Evolutionary conservation across 371 early-diverging fungal species (phyloP).

Genomic region (Blakeslea trispora): DNA sequence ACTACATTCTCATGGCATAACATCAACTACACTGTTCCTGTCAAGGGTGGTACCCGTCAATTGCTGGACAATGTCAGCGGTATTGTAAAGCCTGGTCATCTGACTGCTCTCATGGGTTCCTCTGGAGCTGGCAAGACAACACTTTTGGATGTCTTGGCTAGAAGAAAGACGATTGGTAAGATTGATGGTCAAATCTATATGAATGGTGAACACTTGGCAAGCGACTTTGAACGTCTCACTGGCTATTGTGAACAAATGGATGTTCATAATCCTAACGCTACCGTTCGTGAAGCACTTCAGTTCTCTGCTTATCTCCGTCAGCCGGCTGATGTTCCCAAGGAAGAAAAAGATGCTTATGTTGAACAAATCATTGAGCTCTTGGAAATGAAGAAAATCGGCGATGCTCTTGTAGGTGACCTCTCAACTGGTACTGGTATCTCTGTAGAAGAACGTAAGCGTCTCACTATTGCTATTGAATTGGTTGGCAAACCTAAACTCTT

Average conservation of each 20-base stretch:
- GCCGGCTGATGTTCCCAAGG: slow-evolving; percentile 54
- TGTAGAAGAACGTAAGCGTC: slow-evolving; percentile 63
- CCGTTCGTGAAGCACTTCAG: slow-evolving; percentile 67
- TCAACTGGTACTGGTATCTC: slow-evolving; percentile 60
- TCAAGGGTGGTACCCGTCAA: slow-evolving; percentile 52
- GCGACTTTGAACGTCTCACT: slow-evolving; percentile 70
- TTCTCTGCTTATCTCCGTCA: slow-evolving; percentile 73
- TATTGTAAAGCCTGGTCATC: slow-evolving; percentile 55
- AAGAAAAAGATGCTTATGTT: slow-evolving; percentile 64
- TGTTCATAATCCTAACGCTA: slow-evolving; percentile 63
- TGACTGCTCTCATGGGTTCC: slow-evolving; percentile 84
- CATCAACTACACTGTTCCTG: slow-evolving; percentile 56
- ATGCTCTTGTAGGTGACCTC: slow-evolving; percentile 58
- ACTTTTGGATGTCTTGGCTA: slow-evolving; percentile 75
- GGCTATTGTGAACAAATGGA: slow-evolving; percentile 86
- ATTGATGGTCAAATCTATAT: slow-evolving; percentile 69
- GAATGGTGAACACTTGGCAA: slow-evolving; percentile 48
- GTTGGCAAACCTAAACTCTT: slow-evolving; percentile 74
- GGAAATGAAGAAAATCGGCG: slow-evolving; percentile 59
- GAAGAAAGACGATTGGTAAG: slow-evolving; percentile 75
- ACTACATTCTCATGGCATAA: slow-evolving; percentile 58
- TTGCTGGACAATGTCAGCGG: slow-evolving; percentile 51
- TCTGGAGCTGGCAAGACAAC: slow-evolving; percentile 89
- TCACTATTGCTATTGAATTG: slow-evolving; percentile 70
- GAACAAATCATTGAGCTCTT: slow-evolving; percentile 66